Conservation (phyloP, 257 asterid species). For the Solanum rostratum region DNA sequence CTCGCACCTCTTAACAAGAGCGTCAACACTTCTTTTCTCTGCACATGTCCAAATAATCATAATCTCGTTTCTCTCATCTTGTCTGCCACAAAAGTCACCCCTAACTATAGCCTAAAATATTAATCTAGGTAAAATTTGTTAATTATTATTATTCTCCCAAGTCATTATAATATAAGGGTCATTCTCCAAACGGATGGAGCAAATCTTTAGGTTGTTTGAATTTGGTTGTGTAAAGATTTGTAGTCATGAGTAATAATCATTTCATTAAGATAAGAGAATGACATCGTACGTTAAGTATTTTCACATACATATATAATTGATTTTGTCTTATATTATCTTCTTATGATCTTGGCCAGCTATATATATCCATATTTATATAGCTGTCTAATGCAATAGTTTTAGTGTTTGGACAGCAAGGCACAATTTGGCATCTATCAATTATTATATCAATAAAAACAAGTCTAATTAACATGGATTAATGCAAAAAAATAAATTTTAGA, state of each 20-base stretch:
- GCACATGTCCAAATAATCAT: no score
- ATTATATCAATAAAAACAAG: neutral
- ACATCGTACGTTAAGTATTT: neutral
- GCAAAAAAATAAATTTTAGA: no score
- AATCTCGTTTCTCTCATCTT: no score
- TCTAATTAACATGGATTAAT: neutral
- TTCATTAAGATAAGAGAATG: neutral
- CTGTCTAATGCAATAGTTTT: neutral
- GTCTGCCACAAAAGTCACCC: no score
- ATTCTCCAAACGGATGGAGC: neutral
- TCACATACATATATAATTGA: neutral
- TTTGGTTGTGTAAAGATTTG: neutral
- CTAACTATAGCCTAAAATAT: no score
- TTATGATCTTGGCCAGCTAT: neutral
- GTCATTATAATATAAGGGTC: neutral
- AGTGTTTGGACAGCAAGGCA: neutral
- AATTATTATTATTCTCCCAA: neutral
- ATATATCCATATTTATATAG: neutral
- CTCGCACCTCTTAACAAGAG: no score
- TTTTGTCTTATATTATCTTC: neutral
- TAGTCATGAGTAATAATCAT: neutral
- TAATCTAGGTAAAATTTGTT: neutral
- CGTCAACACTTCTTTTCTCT: no score
- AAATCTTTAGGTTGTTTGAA: neutral
- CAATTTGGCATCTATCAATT: neutral